A percentile compares a stretch with the other conserved stretches of the same genome.
Conservation (phyloP, 140 eudicot genomes). For the Oenanthe javanica region DNA sequence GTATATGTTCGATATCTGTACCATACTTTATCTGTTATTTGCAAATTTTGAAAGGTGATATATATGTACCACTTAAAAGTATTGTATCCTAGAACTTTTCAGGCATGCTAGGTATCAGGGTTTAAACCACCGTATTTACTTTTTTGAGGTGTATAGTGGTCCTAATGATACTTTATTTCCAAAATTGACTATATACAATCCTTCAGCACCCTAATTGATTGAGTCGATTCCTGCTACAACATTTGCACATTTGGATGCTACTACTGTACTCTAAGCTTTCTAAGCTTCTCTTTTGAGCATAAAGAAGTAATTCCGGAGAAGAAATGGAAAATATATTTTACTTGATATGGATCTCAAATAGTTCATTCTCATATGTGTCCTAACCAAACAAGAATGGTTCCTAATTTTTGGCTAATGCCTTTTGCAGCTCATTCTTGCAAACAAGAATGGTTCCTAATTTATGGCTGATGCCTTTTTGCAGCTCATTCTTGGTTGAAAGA, state of each 20-base stretch:
- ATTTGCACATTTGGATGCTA: too few relatives aligned
- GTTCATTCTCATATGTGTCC: not conserved
- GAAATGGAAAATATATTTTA: not conserved
- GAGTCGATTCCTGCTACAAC: too few relatives aligned
- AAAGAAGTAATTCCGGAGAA: too few relatives aligned
- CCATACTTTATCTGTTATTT: not conserved
- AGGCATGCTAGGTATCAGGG: not conserved
- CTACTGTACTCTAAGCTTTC: too few relatives aligned
- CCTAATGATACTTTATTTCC: not conserved
- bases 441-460: not conserved
- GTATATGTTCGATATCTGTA: not conserved
- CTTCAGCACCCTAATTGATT: not conserved
- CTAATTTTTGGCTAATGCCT: not conserved
- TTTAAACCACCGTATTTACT: not conserved
- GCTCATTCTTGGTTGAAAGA: not conserved
- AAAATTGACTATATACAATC: not conserved
- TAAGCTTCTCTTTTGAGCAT: too few relatives aligned
- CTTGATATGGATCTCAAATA: not conserved
- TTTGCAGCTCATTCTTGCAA: slow-evolving; percentile 4
- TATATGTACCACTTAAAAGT: not conserved
- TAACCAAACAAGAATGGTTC: not conserved
- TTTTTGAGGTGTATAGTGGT: not conserved
- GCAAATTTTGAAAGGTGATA: not conserved
- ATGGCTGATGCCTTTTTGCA: not conserved
- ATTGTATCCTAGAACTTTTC: not conserved